Base-by-base conservation (phyloP, 495 filamentous ascomycete species). In the Sphaerosporella brunnea region DNA sequence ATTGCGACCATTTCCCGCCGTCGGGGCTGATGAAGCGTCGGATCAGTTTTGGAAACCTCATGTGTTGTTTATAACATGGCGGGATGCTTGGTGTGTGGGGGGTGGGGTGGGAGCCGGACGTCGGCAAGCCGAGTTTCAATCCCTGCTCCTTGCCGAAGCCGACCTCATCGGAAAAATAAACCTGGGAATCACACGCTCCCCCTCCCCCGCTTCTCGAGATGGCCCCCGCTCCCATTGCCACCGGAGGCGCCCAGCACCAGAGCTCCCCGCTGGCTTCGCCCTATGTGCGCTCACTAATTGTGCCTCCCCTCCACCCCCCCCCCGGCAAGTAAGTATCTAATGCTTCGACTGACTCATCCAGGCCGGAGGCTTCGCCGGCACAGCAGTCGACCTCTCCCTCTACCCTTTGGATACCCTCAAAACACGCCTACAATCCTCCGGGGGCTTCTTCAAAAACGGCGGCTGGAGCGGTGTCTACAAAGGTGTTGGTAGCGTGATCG, bases 361-460 rank as follows among this genome's bases (percentile, higher is more conserved):
- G 56, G 78, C 84, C 44, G 84, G 83, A 52, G 84, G 75, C 51
- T 66, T 90, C 44, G 84, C 84, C 48, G 84, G 84, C 54, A 83
- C 84, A 23, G 85, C 84, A 0, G 84, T 93, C 63, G 84, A 93
- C 68, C 78, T 87, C 60, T 82, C 82, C 28, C 80, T 93, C 53
- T 90, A 80, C 68, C 84, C 84, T 1, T 80, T 93, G 66, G 84
- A 90, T 71, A 92, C 86, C 0, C 76, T 90, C 55, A 92, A 90
- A 65, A 90, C 82, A 39, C 84, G 90, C 1, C 83, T 96, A 24
- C 90, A 96, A 66, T 93, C 90, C 56, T 72, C 73, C 54, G 61
- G 70, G 48, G 84, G 84, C 60, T 92, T 88, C 68, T 68, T 77
- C 60, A 69, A 79, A 16, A 74, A 79, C 4, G 82, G 80, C 58